phyloP scores from a whole-genome alignment of 306 rosid species.

The Leucaena leucocephala region DNA sequence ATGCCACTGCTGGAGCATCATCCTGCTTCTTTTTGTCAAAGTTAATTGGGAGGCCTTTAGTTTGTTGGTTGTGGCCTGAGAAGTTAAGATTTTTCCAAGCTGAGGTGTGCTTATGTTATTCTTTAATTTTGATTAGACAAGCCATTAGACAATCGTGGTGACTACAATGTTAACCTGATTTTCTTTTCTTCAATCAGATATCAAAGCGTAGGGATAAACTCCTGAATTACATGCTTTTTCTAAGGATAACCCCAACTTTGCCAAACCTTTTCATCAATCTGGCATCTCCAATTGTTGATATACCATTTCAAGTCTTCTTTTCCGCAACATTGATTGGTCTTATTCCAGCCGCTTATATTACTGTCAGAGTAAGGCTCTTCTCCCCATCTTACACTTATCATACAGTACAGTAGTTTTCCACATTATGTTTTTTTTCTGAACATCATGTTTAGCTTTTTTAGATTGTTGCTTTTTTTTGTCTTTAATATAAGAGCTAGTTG shows the following conservation, averaged over 20 bases:
- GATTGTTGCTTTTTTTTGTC: background rate
- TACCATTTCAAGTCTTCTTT: slow-evolving; percentile 91
- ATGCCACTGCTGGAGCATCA: slow-evolving; percentile 91
- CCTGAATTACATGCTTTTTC: slow-evolving; percentile 94
- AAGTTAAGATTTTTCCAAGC: slow-evolving; percentile 83
- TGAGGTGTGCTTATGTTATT: slow-evolving; percentile 65
- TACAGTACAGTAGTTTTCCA: background rate
- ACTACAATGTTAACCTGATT: slow-evolving; percentile 16
- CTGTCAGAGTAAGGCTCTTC: slow-evolving; percentile 73
- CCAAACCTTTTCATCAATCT: slow-evolving; percentile 95
- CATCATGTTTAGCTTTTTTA: slow-evolving; percentile 2
- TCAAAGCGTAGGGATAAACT: slow-evolving; percentile 87
- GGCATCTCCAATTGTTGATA: slow-evolving; percentile 96
- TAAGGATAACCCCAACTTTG: slow-evolving; percentile 89
- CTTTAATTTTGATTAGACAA: background rate
- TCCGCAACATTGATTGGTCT: slow-evolving; percentile 85
- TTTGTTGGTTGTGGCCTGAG: slow-evolving; percentile 92
- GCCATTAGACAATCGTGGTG: background rate
- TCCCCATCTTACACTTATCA: slow-evolving; percentile 22
- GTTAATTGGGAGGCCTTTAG: slow-evolving; percentile 87
- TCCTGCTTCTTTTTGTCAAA: slow-evolving; percentile 87
- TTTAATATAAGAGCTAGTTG: too few species aligned
- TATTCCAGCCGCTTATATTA: slow-evolving; percentile 81
- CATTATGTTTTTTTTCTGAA: slow-evolving; percentile 1
- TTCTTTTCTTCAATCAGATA: slow-evolving; percentile 51